phyloP scores from a whole-genome alignment of 371 early-diverging fungal genomes.

The Nematocida parisii region DNA sequence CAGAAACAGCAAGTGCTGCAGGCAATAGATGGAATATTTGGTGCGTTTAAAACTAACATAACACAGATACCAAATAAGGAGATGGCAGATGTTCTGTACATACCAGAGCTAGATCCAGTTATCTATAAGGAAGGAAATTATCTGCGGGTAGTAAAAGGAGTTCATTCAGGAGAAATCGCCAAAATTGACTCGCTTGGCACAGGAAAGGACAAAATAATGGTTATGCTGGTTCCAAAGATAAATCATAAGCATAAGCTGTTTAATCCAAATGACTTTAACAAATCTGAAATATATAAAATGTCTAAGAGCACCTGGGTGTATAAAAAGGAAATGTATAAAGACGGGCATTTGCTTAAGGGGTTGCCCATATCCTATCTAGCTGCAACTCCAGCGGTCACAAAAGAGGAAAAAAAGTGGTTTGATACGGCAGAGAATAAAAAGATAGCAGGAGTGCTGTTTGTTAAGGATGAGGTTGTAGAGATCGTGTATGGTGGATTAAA shows the following conservation, averaged over 20 bases:
- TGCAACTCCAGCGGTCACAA: slow-evolving; percentile 5
- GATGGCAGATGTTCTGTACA: slow-evolving; percentile 82
- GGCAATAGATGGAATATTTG: slow-evolving; percentile 75
- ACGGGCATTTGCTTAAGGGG: slow-evolving; percentile 65
- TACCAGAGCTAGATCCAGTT: slow-evolving; percentile 72
- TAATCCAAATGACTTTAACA: slow-evolving; percentile 59
- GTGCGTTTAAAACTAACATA: slow-evolving; percentile 74
- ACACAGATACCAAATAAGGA: slow-evolving; percentile 85
- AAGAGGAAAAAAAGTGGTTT: slow-evolving; percentile 49
- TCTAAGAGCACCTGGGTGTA: slow-evolving; percentile 73
- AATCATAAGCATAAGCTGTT: slow-evolving; percentile 70
- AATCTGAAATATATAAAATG: slow-evolving; percentile 57
- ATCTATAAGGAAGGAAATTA: slow-evolving; percentile 76
- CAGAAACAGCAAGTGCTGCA: slow-evolving; percentile 78
- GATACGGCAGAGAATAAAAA: slow-evolving; percentile 20
- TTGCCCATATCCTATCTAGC: slow-evolving; percentile 8
- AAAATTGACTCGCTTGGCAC: slow-evolving; percentile 72
- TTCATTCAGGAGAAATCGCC: slow-evolving; percentile 86
- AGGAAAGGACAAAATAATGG: slow-evolving; percentile 71
- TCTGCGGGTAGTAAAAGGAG: slow-evolving; percentile 87
- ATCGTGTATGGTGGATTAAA: slow-evolving; percentile 41
- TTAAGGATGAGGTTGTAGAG: slow-evolving; percentile 53
- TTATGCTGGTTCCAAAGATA: slow-evolving; percentile 83
- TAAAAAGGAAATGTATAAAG: slow-evolving; percentile 76
- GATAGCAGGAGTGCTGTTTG: neutral